Evolutionary conservation across 1,139 yeast genomes (phyloP).

Genomic region (Taiozyma onychis): DNA sequence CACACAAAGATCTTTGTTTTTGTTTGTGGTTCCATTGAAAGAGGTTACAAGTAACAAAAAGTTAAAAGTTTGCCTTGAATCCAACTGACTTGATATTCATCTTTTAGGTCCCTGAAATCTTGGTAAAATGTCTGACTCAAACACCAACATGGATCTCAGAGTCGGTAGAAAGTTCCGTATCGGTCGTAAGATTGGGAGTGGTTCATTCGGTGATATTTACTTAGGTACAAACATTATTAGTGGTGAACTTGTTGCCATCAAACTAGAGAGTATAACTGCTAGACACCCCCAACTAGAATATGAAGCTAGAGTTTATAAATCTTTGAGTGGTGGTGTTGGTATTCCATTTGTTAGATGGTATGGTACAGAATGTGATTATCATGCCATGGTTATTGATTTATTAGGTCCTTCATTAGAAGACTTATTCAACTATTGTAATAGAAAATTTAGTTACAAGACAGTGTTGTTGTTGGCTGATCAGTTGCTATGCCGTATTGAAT

Average conservation of each 20-base stretch:
- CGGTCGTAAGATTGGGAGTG: conserved; percentile 95
- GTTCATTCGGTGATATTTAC: conserved; percentile 96
- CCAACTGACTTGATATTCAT: background rate
- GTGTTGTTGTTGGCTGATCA: conserved; percentile 92
- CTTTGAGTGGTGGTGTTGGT: conserved; percentile 94
- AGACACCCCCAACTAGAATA: conserved; percentile 96
- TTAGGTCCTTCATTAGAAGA: conserved; percentile 96
- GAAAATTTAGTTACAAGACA: conserved; percentile 90
- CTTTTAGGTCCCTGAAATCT: background rate
- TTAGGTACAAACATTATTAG: conserved; percentile 89
- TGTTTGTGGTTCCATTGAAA: background rate
- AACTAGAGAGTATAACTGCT: conserved; percentile 83
- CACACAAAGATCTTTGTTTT: background rate
- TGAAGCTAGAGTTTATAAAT: conserved; percentile 92
- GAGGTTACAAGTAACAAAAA: no score
- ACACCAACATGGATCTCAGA: conserved; percentile 54
- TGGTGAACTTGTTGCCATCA: conserved; percentile 97
- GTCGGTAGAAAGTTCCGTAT: conserved; percentile 94
- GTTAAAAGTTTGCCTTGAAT: background rate
- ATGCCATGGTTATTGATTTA: conserved; percentile 94
- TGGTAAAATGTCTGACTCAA: conserved; percentile 12
- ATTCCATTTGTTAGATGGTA: conserved; percentile 97
- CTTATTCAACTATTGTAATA: conserved; percentile 89
- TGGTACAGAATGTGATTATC: conserved; percentile 94
- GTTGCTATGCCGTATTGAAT: conserved; percentile 88